phyloP scores from a whole-genome alignment of 495 filamentous ascomycete genomes.

The Penicillium alfredii region DNA sequence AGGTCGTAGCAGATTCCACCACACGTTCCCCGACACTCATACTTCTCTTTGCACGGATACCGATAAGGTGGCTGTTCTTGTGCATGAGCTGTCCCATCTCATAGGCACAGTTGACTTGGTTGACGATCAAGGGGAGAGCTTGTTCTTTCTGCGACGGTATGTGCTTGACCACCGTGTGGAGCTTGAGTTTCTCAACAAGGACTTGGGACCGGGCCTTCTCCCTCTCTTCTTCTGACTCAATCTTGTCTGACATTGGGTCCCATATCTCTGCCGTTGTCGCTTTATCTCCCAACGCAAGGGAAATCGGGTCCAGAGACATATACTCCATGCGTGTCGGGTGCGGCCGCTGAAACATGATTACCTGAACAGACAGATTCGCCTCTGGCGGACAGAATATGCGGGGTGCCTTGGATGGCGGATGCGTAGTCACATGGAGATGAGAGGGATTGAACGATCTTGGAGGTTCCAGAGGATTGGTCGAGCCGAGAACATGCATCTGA shows the following conservation, averaged over 20 bases:
- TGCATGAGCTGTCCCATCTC: constrained; percentile 79
- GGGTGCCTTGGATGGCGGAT: constrained; percentile 53
- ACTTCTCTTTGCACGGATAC: constrained; percentile 70
- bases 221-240: constrained; percentile 50
- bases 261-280: constrained; percentile 22
- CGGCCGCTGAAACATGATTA: constrained; percentile 83
- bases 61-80: constrained; percentile 78
- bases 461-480: constrained; percentile 55
- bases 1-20: constrained; percentile 82
- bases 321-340: constrained; percentile 92
- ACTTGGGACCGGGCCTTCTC: constrained; percentile 54
- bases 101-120: constrained; percentile 94
- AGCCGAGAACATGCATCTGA: constrained; percentile 79
- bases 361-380: constrained; percentile 62
- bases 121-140: constrained; percentile 73
- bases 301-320: constrained; percentile 84
- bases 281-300: constrained; percentile 81
- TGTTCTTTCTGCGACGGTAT: constrained; percentile 75
- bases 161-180: constrained; percentile 77
- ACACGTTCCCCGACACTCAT: constrained; percentile 93
- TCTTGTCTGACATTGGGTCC: constrained; percentile 20
- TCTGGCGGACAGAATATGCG: constrained; percentile 63
- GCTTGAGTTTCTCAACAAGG: constrained; percentile 82
- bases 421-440: constrained; percentile 64
- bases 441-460: constrained; percentile 54